A percentile compares a stretch with the other conserved stretches of the same genome.
These are phyloP conservation scores for Erodium texanum DNA, from an alignment of 441 rosid genomes.

Conservation along the genomic window DNA sequence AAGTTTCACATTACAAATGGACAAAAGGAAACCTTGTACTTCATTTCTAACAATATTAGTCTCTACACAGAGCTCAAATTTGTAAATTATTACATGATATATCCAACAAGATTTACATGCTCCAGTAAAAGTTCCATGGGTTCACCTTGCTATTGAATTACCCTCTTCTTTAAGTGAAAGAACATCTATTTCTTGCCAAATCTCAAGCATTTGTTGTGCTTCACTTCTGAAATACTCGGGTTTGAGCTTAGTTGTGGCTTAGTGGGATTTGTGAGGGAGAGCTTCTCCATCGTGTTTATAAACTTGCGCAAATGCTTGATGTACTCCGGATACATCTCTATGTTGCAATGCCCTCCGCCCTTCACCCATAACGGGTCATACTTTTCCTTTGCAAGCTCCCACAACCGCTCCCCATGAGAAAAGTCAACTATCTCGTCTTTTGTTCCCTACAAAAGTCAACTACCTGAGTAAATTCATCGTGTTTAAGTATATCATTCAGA, in stretches of 20 bases:
- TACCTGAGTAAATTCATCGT: background rate
- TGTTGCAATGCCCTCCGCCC: constrained; percentile 67
- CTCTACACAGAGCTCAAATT: background rate
- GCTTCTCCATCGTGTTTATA: constrained; percentile 61
- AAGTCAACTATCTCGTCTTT: constrained; percentile 54
- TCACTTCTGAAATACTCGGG: constrained; percentile 48
- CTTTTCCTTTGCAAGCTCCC: constrained; percentile 67
- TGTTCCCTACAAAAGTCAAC: constrained; percentile 39
- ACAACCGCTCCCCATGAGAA: constrained; percentile 56
- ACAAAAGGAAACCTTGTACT: no score
- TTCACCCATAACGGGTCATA: constrained; percentile 68
- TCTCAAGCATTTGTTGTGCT: constrained; percentile 74
- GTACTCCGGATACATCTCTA: constrained; percentile 63
- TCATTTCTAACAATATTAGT: no score
- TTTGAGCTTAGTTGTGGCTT: constrained; percentile 35
- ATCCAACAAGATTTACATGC: constrained; percentile 7
- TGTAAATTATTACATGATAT: background rate
- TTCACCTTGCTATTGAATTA: constrained; percentile 12
- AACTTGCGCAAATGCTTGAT: constrained; percentile 55
- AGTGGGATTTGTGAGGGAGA: constrained; percentile 34
- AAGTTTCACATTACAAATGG: no score
- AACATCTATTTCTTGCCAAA: constrained; percentile 36
- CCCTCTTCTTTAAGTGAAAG: background rate
- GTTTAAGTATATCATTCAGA: background rate
- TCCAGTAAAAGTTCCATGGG: no score